Evolutionary conservation across 257 asterid species (phyloP).

Genomic region (Solanum medicagineum): DNA sequence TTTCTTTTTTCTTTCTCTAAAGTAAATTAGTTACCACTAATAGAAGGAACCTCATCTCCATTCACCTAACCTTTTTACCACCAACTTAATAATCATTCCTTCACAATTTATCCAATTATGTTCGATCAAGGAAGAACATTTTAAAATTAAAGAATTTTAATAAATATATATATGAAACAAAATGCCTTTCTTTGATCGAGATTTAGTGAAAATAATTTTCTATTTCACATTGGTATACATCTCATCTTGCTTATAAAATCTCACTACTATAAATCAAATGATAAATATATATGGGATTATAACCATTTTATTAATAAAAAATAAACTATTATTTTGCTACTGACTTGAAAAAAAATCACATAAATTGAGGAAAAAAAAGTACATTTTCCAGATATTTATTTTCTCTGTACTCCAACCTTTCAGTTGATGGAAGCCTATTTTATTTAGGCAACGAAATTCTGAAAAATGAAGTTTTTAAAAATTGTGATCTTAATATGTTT

Average conservation of each 20-base stretch:
- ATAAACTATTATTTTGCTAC: background rate
- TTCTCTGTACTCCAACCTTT: background rate
- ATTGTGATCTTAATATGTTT: no score
- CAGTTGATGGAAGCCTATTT: background rate
- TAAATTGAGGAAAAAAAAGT: background rate
- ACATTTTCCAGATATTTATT: background rate
- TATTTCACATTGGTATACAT: accelerated
- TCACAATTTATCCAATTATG: no score
- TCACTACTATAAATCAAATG: background rate
- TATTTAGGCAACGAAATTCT: background rate
- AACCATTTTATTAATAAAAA: background rate
- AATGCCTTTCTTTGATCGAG: no score
- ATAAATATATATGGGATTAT: background rate
- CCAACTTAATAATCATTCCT: background rate
- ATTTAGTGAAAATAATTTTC: background rate
- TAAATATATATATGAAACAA: no score
- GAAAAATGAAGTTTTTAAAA: background rate
- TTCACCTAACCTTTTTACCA: background rate
- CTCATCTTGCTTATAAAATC: background rate
- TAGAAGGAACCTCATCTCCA: background rate
- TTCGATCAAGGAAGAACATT: no score
- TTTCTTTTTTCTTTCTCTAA: background rate
- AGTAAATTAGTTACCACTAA: background rate
- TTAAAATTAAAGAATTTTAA: no score
- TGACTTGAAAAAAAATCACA: background rate